Evolutionary conservation across 352 stramenopile genomes (phyloP), one percentile per base, ranked within the genome.

Genomic region (Nothophytophthora sp.): DNA sequence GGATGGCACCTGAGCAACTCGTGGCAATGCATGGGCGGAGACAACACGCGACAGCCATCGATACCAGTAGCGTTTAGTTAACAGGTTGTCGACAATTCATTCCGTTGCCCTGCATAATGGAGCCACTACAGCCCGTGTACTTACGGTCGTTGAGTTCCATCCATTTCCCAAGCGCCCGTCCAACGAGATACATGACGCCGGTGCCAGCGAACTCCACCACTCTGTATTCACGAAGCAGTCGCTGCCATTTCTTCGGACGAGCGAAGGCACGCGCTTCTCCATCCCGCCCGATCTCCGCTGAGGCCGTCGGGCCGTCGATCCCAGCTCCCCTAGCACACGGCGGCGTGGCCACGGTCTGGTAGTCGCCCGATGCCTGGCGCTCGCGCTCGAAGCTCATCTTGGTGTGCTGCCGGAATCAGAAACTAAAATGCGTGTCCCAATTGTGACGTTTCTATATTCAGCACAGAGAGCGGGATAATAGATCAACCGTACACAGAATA

Each of bases 1-100:
- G 71, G 46, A 86, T 80, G 15, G 39, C 46, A 25, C 71, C 71
- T 81, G 27, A 20, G 20, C 30, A 12, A 37, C 5, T n/a, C 6
- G 22, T 22, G 35, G 24, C 6, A 50, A 23, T n/a, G 8, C 18
- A 1, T 30, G 13, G 22, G n/a, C 7, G 13, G 22, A 18, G 7
- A 15, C 42, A 41, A 4, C 12, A 10, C 5, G 16, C 13, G 29
- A 5, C 29, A 19, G 28, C 13, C 15, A 23, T 18, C 15, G 13
- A 35, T 15, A 32, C 4, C 3, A 24, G 22, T 5, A n/a, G n/a
- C n/a, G n/a, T n/a, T n/a, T n/a, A n/a, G n/a, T n/a, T n/a, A n/a
- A n/a, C n/a, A n/a, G n/a, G n/a, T n/a, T n/a, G n/a, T n/a, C n/a
- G n/a, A n/a, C n/a, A n/a, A n/a, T n/a, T n/a, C n/a, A n/a, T n/a